Evolutionary conservation across 2,329 filamentous ascomycete genomes (phyloP).

Genomic region (Aspergillus nomiae): DNA sequence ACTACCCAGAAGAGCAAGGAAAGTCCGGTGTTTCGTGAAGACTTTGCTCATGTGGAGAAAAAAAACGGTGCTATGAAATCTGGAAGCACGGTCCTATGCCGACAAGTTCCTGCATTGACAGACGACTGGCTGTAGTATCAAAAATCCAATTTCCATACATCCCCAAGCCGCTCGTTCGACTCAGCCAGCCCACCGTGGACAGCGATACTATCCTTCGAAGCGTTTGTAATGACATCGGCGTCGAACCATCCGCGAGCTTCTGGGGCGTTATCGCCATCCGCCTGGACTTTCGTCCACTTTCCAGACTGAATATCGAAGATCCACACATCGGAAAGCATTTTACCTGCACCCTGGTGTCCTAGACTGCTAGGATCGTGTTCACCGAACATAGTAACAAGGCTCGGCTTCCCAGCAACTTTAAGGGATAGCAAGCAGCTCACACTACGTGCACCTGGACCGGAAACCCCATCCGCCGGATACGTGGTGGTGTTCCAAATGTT

Average conservation of each 20-base stretch:
- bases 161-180: constrained; percentile 53
- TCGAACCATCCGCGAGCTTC: constrained; percentile 56
- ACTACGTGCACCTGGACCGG: constrained; percentile 53
- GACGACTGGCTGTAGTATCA: neutral
- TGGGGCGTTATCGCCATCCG: constrained; percentile 33
- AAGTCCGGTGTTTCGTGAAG: too few species aligned
- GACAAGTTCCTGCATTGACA: too few species aligned
- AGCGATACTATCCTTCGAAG: constrained; percentile 35
- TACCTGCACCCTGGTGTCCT: constrained; percentile 58
- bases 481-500: constrained; percentile 43
- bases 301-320: constrained; percentile 41
- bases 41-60: too few species aligned
- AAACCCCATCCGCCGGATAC: constrained; percentile 44
- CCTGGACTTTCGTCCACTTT: constrained; percentile 38
- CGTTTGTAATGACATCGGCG: constrained; percentile 45
- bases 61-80: too few species aligned
- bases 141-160: constrained; percentile 44
- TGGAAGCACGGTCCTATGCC: too few species aligned
- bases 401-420: constrained; percentile 33
- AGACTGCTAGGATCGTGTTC: constrained; percentile 56
- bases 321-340: constrained; percentile 59
- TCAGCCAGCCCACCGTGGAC: constrained; percentile 56
- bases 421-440: constrained; percentile 52
- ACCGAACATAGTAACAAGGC: constrained; percentile 55
- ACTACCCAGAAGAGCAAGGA: too few species aligned